Conservation (phyloP, 352 stramenopile species). For the Phytophthora syringae region DNA sequence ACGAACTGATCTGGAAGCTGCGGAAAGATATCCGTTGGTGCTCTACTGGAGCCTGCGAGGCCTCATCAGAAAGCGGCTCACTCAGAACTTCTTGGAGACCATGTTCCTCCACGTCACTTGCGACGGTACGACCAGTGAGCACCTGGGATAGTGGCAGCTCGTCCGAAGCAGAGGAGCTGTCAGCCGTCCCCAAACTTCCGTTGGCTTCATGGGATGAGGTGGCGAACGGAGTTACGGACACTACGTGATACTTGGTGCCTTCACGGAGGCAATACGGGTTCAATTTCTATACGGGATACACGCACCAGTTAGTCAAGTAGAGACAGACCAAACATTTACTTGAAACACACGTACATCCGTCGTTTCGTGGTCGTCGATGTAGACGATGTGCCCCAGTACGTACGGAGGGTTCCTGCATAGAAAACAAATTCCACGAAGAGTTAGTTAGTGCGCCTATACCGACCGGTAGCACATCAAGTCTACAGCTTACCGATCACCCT, state of each 20-base stretch:
- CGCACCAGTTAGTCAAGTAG: conserved; percentile 2
- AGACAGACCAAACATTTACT: neutral
- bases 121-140: conserved; percentile 53
- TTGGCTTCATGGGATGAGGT: conserved; percentile 49
- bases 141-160: conserved; percentile 72
- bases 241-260: conserved; percentile 77
- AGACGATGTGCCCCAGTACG: conserved; percentile 82
- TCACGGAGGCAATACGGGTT: conserved; percentile 79
- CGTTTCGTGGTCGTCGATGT: conserved; percentile 82
- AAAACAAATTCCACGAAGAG: conserved; percentile 4
- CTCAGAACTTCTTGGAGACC: conserved; percentile 33
- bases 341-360: conserved; percentile 40
- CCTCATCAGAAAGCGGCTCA: conserved; percentile 13
- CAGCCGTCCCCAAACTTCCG: conserved; percentile 28
- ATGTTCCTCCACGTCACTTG: conserved; percentile 37
- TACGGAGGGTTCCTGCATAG: conserved; percentile 67
- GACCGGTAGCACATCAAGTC: neutral
- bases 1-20: conserved; percentile 83
- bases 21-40: conserved; percentile 82
- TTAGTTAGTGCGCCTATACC: neutral
- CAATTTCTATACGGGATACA: conserved; percentile 29
- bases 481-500: conserved; percentile 32
- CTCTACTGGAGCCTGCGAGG: conserved; percentile 31
- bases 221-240: conserved; percentile 69
- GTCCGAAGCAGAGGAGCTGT: conserved; percentile 45